phyloP scores from a whole-genome alignment of 768 basidiomycete species.

The Mycena albidolilacea region DNA sequence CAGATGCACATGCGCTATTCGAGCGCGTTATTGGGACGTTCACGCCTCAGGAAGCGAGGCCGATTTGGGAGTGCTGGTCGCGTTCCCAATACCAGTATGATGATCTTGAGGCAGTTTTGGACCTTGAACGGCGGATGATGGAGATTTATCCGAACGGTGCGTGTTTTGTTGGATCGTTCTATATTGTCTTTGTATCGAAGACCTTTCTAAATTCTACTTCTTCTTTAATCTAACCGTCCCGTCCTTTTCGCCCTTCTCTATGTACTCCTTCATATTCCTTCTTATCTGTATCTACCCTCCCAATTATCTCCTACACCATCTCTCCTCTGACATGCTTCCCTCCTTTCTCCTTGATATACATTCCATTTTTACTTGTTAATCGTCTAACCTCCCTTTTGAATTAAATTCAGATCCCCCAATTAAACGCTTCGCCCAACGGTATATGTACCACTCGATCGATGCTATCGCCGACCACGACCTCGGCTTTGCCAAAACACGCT shows the following conservation, averaged over 20 bases:
- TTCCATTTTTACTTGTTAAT: neutral
- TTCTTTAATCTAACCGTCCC: neutral
- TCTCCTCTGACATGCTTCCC: neutral
- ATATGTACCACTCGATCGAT: conserved; percentile 87
- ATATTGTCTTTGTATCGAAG: conserved; percentile 8
- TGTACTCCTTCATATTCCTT: neutral
- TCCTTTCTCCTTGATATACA: neutral
- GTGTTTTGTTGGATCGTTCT: conserved; percentile 43
- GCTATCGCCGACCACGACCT: conserved; percentile 92
- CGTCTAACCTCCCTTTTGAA: neutral
- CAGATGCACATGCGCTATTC: conserved; percentile 96
- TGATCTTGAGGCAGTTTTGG: conserved; percentile 89
- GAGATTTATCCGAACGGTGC: conserved; percentile 90
- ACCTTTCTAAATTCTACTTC: conserved; percentile 9
- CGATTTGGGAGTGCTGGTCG: conserved; percentile 97
- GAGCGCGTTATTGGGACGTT: conserved; percentile 89
- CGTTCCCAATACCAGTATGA: conserved; percentile 96
- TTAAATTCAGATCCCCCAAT: conserved; percentile 52
- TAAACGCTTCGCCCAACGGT: conserved; percentile 92
- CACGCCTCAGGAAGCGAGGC: conserved; percentile 81
- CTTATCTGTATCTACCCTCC: neutral
- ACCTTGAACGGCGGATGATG: conserved; percentile 90
- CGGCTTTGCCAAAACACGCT: conserved; percentile 74
- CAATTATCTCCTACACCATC: neutral
- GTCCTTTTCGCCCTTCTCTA: neutral